Evolutionary conservation across 2,329 filamentous ascomycete species (phyloP).

Genomic region (Rugonectria rugulosa): DNA sequence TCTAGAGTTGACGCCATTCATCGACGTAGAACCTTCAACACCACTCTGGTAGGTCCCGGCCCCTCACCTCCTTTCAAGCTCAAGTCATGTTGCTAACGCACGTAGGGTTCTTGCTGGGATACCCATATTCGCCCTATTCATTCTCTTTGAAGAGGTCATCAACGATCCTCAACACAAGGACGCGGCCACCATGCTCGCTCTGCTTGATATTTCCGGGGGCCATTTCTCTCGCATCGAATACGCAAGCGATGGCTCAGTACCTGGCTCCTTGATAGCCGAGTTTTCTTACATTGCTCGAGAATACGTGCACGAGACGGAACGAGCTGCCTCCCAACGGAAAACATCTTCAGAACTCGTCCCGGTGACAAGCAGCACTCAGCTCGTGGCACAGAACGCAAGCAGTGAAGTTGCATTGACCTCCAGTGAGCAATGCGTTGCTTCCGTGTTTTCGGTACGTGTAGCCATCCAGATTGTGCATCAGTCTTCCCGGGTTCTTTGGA

Average conservation of each 20-base stretch:
- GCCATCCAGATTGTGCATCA: too few species aligned
- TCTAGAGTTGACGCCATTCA: slow-evolving; percentile 28
- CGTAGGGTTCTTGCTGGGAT: slow-evolving; percentile 32
- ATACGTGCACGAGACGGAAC: slow-evolving; percentile 27
- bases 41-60: slow-evolving; percentile 28
- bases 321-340: neutral
- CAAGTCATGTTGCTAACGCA: neutral
- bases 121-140: slow-evolving; percentile 29
- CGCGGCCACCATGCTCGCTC: slow-evolving; percentile 25
- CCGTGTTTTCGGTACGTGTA: slow-evolving; percentile 10
- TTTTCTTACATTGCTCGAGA: slow-evolving; percentile 33
- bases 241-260: slow-evolving; percentile 24
- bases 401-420: neutral
- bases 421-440: neutral
- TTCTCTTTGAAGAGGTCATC: slow-evolving; percentile 34
- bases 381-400: neutral
- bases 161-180: slow-evolving; percentile 25
- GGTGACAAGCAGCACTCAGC: too few species aligned
- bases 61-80: neutral
- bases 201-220: slow-evolving; percentile 31
- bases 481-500: too few species aligned
- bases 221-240: slow-evolving; percentile 33
- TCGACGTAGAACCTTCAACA: slow-evolving; percentile 31
- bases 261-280: slow-evolving; percentile 27
- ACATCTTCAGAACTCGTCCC: neutral